Evolutionary conservation across 768 basidiomycete genomes (phyloP).

Genomic region (Candolleomyces efflorescens): DNA sequence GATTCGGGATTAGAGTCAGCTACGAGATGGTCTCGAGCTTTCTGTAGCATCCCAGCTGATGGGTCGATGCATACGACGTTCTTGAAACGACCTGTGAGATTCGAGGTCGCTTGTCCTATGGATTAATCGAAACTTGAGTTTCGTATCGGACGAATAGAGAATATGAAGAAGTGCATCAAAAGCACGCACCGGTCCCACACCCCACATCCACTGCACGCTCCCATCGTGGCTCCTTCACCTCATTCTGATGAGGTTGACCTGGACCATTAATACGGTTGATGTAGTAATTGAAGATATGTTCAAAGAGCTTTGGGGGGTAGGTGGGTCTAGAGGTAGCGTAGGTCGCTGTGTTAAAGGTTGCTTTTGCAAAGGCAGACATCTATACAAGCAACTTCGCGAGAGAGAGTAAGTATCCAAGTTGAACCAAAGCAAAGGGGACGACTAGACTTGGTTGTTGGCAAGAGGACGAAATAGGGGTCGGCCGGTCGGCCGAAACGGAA

Average conservation of each 20-base stretch:
- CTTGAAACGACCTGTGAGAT: constrained; percentile 45
- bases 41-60: constrained; percentile 62
- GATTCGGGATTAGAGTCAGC: neutral
- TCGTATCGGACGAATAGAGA: neutral
- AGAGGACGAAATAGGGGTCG: no score
- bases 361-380: constrained; percentile 78
- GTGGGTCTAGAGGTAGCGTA: constrained; percentile 73
- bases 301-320: constrained; percentile 64
- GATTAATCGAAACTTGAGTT: neutral
- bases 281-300: constrained; percentile 56
- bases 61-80: constrained; percentile 75
- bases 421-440: no score
- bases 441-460: no score
- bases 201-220: constrained; percentile 70
- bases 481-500: no score
- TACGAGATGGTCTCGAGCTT: constrained; percentile 31
- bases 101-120: constrained; percentile 71
- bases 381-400: no score
- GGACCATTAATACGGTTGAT: no score
- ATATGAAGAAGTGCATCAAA: neutral
- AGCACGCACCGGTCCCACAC: constrained; percentile 70
- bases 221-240: constrained; percentile 27
- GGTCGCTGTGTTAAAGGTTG: constrained; percentile 58
- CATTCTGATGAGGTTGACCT: no score
- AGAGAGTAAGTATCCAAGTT: no score